Conservation (phyloP, 139 green algal species). For the Coelastrella sp. region DNA sequence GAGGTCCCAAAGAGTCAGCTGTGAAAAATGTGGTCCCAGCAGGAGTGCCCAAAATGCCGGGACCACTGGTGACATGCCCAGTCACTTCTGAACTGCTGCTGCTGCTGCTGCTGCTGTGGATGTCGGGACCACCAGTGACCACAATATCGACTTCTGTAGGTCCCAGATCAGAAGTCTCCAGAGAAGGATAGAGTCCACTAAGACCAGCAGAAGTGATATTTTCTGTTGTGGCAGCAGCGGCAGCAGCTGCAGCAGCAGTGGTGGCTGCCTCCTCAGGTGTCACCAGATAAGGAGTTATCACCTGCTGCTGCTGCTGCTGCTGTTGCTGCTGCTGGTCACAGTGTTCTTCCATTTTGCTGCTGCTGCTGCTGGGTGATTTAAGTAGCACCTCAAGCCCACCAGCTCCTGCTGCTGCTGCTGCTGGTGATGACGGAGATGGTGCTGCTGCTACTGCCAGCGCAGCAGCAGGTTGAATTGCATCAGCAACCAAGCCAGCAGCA, state of each 20-base stretch:
- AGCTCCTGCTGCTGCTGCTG: slow-evolving; percentile 15
- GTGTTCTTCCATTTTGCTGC: background rate
- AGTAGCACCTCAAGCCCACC: background rate
- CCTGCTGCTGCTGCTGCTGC: background rate
- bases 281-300: background rate
- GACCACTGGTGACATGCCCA: background rate
- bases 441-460: background rate
- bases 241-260: background rate
- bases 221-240: background rate
- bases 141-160: background rate
- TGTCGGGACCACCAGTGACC: background rate
- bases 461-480: background rate
- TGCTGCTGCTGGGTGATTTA: background rate
- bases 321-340: background rate
- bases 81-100: background rate
- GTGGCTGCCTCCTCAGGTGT: background rate
- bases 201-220: background rate
- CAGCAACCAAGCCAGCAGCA: background rate
- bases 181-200: background rate
- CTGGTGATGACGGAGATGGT: background rate
- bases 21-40: background rate
- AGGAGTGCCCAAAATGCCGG: background rate
- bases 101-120: background rate
- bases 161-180: background rate
- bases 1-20: background rate